phyloP scores from a whole-genome alignment of 139 green algal species.

The Micromonas pusilla region DNA sequence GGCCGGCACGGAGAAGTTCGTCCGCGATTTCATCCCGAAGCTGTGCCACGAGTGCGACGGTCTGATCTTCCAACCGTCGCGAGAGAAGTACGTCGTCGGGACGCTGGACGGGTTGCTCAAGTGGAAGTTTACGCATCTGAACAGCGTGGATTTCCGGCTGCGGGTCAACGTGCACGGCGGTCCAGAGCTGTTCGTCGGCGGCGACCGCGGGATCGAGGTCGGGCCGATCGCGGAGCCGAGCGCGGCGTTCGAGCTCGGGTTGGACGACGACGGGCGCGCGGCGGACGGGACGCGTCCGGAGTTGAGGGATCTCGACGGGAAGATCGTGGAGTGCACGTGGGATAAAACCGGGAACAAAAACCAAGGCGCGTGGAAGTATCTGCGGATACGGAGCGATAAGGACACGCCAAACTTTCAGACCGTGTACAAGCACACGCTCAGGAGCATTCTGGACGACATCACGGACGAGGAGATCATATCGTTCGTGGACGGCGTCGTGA shows the following conservation, averaged over 20 bases:
- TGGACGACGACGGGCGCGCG: background rate
- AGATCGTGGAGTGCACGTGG: constrained; percentile 23
- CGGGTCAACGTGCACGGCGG: constrained; percentile 3
- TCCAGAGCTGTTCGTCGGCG: background rate
- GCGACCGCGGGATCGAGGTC: background rate
- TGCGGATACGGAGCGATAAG: constrained; percentile 14
- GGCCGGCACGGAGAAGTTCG: constrained; percentile 64
- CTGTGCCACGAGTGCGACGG: constrained; percentile 88
- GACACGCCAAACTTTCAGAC: constrained; percentile 19
- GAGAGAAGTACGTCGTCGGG: constrained; percentile 64
- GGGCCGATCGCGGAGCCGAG: background rate
- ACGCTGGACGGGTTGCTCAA: constrained; percentile 88
- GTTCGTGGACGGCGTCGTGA: background rate
- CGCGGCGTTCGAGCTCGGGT: background rate
- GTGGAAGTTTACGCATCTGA: constrained; percentile 93
- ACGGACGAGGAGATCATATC: constrained; percentile 15
- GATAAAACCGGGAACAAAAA: background rate
- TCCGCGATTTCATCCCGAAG: constrained; percentile 41
- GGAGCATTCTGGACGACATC: constrained; percentile 15
- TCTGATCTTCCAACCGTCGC: constrained; percentile 66
- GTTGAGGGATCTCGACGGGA: constrained; percentile 3
- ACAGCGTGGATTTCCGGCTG: constrained; percentile 89
- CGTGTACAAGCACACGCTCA: constrained; percentile 8
- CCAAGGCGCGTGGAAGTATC: constrained; percentile 11
- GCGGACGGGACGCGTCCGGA: background rate